Conservation (phyloP, 1,139 yeast genomes). For the Hansenula anomala region DNA sequence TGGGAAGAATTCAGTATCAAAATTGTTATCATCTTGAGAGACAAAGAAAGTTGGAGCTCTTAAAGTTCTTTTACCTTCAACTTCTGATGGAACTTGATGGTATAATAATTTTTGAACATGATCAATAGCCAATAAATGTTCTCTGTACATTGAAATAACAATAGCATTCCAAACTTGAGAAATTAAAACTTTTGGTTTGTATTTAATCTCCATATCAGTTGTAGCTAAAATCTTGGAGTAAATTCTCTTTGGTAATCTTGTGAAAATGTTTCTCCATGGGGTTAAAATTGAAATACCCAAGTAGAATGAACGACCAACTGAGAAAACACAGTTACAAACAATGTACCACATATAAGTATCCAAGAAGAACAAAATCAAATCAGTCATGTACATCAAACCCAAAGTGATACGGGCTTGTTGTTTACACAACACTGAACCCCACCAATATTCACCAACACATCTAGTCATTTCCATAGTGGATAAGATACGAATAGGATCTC, state of each 20-base stretch:
- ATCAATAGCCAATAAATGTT: conserved; percentile 93
- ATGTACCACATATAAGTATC: conserved; percentile 99
- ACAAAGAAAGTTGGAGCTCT: conserved; percentile 99
- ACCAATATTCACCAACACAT: conserved; percentile 91
- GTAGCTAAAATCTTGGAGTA: conserved; percentile 97
- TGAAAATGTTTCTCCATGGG: conserved; percentile 98
- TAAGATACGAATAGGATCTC: conserved; percentile 87
- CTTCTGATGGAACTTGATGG: conserved; percentile 96
- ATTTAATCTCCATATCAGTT: conserved; percentile 97
- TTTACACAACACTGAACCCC: conserved; percentile 65
- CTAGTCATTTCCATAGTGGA: conserved; percentile 56
- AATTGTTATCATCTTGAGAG: conserved; percentile 91
- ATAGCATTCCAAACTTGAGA: conserved; percentile 99
- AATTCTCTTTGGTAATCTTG: conserved; percentile 96
- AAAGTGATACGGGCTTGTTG: conserved; percentile 85
- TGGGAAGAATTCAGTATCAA: conserved; percentile 95
- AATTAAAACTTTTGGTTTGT: conserved; percentile 95
- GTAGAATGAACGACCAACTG: conserved; percentile 96
- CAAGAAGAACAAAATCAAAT: conserved; percentile 90
- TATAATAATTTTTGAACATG: conserved; percentile 95
- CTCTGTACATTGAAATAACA: conserved; percentile 97
- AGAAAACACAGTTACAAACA: conserved; percentile 88
- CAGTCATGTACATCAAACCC: conserved; percentile 90
- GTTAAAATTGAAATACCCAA: conserved; percentile 97
- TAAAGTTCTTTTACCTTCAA: conserved; percentile 96